phyloP scores from a whole-genome alignment of 306 rosid genomes.

The Castanea mollissima region DNA sequence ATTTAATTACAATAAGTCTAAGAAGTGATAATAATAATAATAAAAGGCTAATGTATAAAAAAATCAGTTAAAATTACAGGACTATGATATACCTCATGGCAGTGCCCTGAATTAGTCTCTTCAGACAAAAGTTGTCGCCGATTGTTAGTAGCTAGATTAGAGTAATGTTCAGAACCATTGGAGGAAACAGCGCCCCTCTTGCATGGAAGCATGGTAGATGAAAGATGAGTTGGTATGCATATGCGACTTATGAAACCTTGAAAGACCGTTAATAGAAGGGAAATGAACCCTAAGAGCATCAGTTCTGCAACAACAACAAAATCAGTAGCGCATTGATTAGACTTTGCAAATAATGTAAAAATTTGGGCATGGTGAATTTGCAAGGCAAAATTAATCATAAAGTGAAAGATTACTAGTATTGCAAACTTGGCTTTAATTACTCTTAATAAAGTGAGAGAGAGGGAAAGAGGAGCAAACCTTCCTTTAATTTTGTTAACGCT shows the following conservation, averaged over 20 bases:
- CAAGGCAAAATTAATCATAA: not conserved
- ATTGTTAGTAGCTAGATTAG: slow-evolving; percentile 32
- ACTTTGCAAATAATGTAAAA: slow-evolving; percentile 7
- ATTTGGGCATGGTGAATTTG: not conserved
- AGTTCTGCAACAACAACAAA: slow-evolving; percentile 49
- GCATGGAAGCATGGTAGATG: slow-evolving; percentile 83
- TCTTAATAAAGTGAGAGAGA: not conserved
- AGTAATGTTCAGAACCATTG: slow-evolving; percentile 32
- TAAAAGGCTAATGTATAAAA: not conserved
- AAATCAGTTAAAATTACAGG: not conserved
- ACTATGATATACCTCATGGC: slow-evolving; percentile 36
- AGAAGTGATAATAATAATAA: not conserved
- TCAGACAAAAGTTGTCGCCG: slow-evolving; percentile 54
- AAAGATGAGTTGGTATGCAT: slow-evolving; percentile 56
- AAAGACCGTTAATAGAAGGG: slow-evolving; percentile 70
- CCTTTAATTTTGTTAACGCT: slow-evolving; percentile 72
- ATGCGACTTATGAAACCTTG: slow-evolving; percentile 62
- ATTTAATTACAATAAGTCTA: too few species aligned
- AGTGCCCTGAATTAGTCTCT: slow-evolving; percentile 30
- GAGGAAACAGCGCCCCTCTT: slow-evolving; percentile 35
- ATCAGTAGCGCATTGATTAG: slow-evolving; percentile 25
- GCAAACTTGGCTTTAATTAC: not conserved
- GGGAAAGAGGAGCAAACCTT: slow-evolving; percentile 44
- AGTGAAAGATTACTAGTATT: not conserved
- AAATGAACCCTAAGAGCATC: slow-evolving; percentile 94